Evolutionary conservation across 805 yeast genomes (phyloP).

Genomic region (Saccharomycopsis capsularis): DNA sequence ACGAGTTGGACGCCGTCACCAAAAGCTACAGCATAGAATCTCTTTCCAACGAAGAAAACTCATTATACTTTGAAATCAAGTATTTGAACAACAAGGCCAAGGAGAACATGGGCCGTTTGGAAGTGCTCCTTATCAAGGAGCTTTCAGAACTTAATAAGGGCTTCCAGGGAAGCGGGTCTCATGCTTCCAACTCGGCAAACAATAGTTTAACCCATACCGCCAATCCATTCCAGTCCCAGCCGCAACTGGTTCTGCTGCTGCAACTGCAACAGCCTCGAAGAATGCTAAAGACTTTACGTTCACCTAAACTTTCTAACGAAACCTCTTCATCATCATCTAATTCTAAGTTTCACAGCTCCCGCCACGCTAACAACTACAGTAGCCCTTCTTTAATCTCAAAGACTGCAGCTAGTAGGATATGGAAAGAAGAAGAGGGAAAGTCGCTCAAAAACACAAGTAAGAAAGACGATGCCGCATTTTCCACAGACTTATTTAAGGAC

Average conservation of each 20-base stretch:
- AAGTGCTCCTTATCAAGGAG: slow-evolving; percentile 13
- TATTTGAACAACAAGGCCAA: slow-evolving; percentile 14
- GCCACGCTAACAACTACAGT: slow-evolving; percentile 17
- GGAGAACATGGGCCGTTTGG: slow-evolving; percentile 17
- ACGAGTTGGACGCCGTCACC: slow-evolving; percentile 48
- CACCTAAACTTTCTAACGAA: slow-evolving; percentile 23
- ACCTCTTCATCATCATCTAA: background rate
- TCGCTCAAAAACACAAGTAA: background rate
- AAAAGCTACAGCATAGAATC: slow-evolving; percentile 26
- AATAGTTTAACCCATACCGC: background rate
- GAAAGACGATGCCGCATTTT: background rate
- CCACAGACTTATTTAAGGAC: slow-evolving; percentile 12
- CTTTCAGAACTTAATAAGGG: slow-evolving; percentile 10
- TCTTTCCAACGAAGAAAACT: slow-evolving; percentile 18
- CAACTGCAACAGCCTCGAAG: slow-evolving; percentile 24
- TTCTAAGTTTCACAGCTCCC: slow-evolving; percentile 6
- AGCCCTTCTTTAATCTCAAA: slow-evolving; percentile 24
- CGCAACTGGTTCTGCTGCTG: no score
- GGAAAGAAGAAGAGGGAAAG: slow-evolving; percentile 20
- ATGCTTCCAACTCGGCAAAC: background rate
- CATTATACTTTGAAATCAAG: slow-evolving; percentile 11
- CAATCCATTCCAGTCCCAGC: slow-evolving; percentile 22
- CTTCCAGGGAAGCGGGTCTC: background rate
- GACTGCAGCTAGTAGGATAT: slow-evolving; percentile 26
- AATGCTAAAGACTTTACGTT: slow-evolving; percentile 31